phyloP scores from a whole-genome alignment of 352 stramenopile species.

The Peronospora belbahrii region DNA sequence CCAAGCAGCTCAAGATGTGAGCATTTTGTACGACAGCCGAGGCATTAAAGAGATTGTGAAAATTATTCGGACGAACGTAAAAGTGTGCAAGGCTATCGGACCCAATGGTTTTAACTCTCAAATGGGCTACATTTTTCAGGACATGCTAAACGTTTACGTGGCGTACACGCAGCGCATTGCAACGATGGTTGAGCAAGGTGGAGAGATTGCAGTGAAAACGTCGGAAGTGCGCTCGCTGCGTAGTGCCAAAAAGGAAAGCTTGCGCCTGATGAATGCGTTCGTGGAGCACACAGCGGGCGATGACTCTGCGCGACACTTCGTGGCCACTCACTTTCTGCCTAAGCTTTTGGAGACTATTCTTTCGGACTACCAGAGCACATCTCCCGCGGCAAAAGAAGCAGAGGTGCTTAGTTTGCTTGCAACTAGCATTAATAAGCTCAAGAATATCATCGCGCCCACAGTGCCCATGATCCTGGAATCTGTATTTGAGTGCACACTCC shows the following conservation, averaged over 20 bases:
- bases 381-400: conserved; percentile 65
- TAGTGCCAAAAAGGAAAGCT: conserved; percentile 94
- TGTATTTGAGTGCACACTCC: conserved; percentile 97
- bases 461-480: conserved; percentile 95
- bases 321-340: conserved; percentile 93
- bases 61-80: conserved; percentile 97
- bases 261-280: conserved; percentile 95
- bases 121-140: conserved; percentile 96
- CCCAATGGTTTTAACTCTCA: conserved; percentile 95
- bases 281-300: conserved; percentile 82
- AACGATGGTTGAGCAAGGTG: conserved; percentile 82
- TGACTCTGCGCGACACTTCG: conserved; percentile 63
- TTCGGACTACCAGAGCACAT: conserved; percentile 90
- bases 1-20: conserved; percentile 64
- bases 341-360: conserved; percentile 95
- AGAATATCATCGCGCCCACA: conserved; percentile 70
- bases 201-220: conserved; percentile 92
- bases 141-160: conserved; percentile 98
- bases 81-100: conserved; percentile 92
- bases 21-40: conserved; percentile 66
- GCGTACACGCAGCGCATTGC: conserved; percentile 97
- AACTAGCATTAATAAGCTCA: conserved; percentile 95
- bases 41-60: conserved; percentile 93
- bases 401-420: conserved; percentile 94
- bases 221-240: conserved; percentile 90